Percentiles rank a stretch among this genome's conserved stretches.
phyloP scores from a whole-genome alignment of 2,329 filamentous ascomycete genomes.

The Spiromastix sp. region DNA sequence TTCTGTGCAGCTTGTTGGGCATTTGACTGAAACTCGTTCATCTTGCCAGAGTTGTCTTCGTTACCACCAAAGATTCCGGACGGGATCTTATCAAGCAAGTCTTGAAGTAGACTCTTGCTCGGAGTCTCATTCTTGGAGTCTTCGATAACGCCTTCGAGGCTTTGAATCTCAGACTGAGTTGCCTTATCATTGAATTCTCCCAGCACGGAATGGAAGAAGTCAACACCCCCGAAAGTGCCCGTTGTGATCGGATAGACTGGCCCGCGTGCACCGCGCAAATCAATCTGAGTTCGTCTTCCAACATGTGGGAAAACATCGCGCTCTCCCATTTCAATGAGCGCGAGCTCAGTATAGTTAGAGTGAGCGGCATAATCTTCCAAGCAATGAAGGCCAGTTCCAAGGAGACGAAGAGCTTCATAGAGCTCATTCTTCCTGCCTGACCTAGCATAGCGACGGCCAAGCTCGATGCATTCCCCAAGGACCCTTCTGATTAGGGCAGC shows the following conservation, averaged over 20 bases:
- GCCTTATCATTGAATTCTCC: slow-evolving; percentile 75
- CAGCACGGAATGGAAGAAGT: slow-evolving; percentile 83
- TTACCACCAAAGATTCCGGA: slow-evolving; percentile 66
- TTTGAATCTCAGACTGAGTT: slow-evolving; percentile 81
- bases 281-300: slow-evolving; percentile 60
- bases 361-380: slow-evolving; percentile 88
- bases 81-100: slow-evolving; percentile 73
- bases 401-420: slow-evolving; percentile 72
- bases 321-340: slow-evolving; percentile 78
- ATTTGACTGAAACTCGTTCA: slow-evolving; percentile 70
- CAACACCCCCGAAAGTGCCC: slow-evolving; percentile 88
- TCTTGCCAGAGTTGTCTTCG: slow-evolving; percentile 53
- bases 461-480: slow-evolving; percentile 62
- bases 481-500: slow-evolving; percentile 65
- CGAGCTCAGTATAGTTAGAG: slow-evolving; percentile 85
- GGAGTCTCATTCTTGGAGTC: slow-evolving; percentile 48
- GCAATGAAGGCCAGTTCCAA: slow-evolving; percentile 84
- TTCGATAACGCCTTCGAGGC: slow-evolving; percentile 73
- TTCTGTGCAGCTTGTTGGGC: slow-evolving; percentile 65
- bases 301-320: slow-evolving; percentile 76
- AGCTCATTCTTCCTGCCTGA: slow-evolving; percentile 64
- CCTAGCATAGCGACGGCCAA: slow-evolving; percentile 63
- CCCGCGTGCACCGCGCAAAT: slow-evolving; percentile 54
- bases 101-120: slow-evolving; percentile 65
- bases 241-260: slow-evolving; percentile 75